phyloP scores from a whole-genome alignment of 441 rosid species.

The Brassica hybrid region DNA sequence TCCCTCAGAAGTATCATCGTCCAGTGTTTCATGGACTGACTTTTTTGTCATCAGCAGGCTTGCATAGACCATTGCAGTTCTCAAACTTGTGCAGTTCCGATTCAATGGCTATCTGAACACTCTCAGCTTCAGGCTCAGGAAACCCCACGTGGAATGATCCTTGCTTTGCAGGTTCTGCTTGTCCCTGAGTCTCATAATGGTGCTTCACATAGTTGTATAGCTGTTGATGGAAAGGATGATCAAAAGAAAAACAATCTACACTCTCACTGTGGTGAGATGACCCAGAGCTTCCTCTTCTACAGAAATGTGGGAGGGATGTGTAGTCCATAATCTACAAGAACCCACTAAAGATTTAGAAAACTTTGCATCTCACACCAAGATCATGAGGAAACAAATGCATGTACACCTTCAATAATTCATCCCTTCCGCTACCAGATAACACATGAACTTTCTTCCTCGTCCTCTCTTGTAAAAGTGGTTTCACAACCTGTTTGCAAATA shows the following conservation, averaged over 20 bases:
- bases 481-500: slow-evolving; percentile 65
- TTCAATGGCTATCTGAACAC: slow-evolving; percentile 71
- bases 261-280: slow-evolving; percentile 58
- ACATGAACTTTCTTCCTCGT: slow-evolving; percentile 84
- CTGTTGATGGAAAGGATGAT: slow-evolving; percentile 88
- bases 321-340: slow-evolving; percentile 76
- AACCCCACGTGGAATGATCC: slow-evolving; percentile 86
- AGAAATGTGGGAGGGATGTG: slow-evolving; percentile 89
- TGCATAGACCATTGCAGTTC: slow-evolving; percentile 48
- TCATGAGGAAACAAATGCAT: slow-evolving; percentile 5
- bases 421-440: slow-evolving; percentile 75
- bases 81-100: slow-evolving; percentile 74
- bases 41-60: slow-evolving; percentile 39
- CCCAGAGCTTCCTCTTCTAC: slow-evolving; percentile 84
- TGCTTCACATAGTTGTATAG: slow-evolving; percentile 82
- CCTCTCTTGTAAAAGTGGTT: slow-evolving; percentile 94
- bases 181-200: slow-evolving; percentile 49
- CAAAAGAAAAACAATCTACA: slow-evolving; percentile 67
- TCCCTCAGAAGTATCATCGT: slow-evolving; percentile 1
- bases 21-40: slow-evolving; percentile 12
- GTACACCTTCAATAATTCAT: slow-evolving; percentile 80
- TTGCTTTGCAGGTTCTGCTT: slow-evolving; percentile 64
- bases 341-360: slow-evolving; percentile 22
- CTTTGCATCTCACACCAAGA: slow-evolving; percentile 30
- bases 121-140: slow-evolving; percentile 71